These are phyloP conservation scores for Xylaria bambusicola DNA, from an alignment of 495 filamentous ascomycete genomes.

Conservation along the genomic window DNA sequence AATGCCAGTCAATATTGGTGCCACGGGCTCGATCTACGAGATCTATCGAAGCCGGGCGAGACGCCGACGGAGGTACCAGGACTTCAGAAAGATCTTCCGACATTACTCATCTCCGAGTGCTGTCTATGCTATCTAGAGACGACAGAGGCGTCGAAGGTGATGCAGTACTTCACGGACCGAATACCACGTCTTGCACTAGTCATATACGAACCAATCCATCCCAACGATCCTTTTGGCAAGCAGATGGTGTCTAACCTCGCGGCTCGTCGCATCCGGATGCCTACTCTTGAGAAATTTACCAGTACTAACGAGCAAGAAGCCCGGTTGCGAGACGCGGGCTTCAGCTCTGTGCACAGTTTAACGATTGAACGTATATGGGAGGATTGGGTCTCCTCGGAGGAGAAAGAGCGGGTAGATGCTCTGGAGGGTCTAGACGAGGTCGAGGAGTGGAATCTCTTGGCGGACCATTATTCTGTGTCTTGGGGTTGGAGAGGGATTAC, in stretches of 20 bases:
- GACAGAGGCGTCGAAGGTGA: conserved; percentile 58
- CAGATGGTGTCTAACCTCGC: conserved; percentile 93
- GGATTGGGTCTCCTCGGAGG: conserved; percentile 66
- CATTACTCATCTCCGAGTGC: conserved; percentile 87
- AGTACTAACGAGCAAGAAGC: conserved; percentile 63
- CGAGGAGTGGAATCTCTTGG: conserved; percentile 90
- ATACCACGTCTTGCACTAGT: conserved; percentile 64
- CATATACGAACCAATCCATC: conserved; percentile 87
- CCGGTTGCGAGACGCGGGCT: conserved; percentile 64
- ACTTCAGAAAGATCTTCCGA: conserved; percentile 60
- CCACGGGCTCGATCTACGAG: conserved; percentile 80
- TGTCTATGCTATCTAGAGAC: conserved; percentile 85
- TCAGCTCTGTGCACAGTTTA: conserved; percentile 56
- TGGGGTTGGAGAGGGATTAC: conserved; percentile 62
- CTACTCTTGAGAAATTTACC: conserved; percentile 73
- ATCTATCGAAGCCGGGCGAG: conserved; percentile 43
- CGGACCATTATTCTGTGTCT: conserved; percentile 83
- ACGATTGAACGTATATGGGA: conserved; percentile 78
- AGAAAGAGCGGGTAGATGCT: conserved; percentile 75
- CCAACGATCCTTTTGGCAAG: conserved; percentile 79
- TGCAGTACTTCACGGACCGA: conserved; percentile 64
- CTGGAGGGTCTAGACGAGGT: conserved; percentile 93
- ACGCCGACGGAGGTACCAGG: conserved; percentile 27
- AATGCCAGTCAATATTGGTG: conserved; percentile 59
- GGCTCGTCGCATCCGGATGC: conserved; percentile 78